Evolutionary conservation across 2,329 filamentous ascomycete genomes (phyloP), one percentile per base, ranked within the genome.

Genomic region (Fusarium begoniae): DNA sequence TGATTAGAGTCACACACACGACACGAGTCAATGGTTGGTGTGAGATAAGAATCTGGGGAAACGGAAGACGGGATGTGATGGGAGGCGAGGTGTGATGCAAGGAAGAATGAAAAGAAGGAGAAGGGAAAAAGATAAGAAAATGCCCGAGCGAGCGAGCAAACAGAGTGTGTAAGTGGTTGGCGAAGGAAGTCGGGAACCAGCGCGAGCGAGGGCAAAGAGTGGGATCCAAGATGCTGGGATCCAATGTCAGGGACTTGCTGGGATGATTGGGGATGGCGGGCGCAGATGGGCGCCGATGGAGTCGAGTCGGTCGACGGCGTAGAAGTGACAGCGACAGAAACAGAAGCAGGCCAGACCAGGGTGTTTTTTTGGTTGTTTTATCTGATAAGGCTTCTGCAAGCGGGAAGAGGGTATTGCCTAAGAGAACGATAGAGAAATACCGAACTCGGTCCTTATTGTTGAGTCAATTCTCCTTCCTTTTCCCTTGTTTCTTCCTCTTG

Each of bases 41-140:
- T 65, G 68, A 79, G 77, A 78, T 78, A 79, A 79, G 74, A 79
- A 75, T 78, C 77, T 79, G 77, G 77, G 77, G 77, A 78, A 78
- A 66, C 74, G 74, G 76, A 77, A 69, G 65, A 62, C 28, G 73
- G 35, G 73, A 58, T 58, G 51, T 22, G 37, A 55, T 55, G 53
- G 53, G 68, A 64, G 26, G 73, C 22, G 58, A 66, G 35, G 58
- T 65, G 57, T 65, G 55, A 73, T 55, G 63, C 58, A 55, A 69
- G 67, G 61, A 71, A 63, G 63, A 61, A 61, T 68, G 63, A 63
- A 63, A 65, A 65, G 62, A 70, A 64, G 50, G 60, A 63, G 57
- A 69, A 51, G 55, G 70, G 66, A 63, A 70, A 70, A 76, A 78
- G 75, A 77, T 75, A 77, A 78, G 75, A 75, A 68, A 70, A 55